phyloP scores from a whole-genome alignment of 169 alveolate species.

The Babesia gibsoni region DNA sequence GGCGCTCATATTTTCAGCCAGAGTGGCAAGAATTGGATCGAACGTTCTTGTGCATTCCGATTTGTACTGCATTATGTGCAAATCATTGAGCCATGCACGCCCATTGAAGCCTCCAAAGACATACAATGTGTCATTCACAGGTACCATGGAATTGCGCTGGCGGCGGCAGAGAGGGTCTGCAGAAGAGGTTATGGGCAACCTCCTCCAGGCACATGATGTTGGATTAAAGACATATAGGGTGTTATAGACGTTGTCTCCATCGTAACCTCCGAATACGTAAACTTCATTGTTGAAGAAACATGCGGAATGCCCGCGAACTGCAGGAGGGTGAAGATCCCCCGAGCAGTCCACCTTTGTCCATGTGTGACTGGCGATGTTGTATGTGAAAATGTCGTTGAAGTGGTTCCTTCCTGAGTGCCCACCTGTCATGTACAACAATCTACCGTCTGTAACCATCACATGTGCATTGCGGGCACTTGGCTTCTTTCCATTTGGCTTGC shows the following conservation, averaged over 20 bases:
- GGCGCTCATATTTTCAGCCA: constrained; percentile 47
- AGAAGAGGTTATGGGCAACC: constrained; percentile 34
- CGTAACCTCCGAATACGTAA: constrained; percentile 72
- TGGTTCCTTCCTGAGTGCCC: constrained; percentile 72
- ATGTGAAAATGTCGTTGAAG: constrained; percentile 65
- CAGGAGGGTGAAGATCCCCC: constrained; percentile 66
- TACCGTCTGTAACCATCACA: constrained; percentile 67
- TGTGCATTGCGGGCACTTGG: constrained; percentile 75
- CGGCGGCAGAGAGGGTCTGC: constrained; percentile 25
- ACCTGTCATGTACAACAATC: constrained; percentile 62
- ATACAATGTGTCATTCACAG: constrained; percentile 40
- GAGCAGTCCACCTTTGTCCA: constrained; percentile 56
- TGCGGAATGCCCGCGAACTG: constrained; percentile 71
- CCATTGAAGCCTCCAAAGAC: constrained; percentile 76
- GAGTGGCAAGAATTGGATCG: constrained; percentile 25
- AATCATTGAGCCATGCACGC: constrained; percentile 65
- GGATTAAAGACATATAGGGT: constrained; percentile 64
- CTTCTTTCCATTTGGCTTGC: constrained; percentile 67
- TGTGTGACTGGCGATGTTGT: constrained; percentile 55
- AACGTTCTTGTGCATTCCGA: constrained; percentile 22
- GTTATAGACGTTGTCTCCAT: constrained; percentile 66
- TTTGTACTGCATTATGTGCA: constrained; percentile 49
- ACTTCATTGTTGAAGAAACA: constrained; percentile 59
- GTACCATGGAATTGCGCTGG: constrained; percentile 47
- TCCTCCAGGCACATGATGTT: constrained; percentile 49